Conservation (phyloP, 225 moss, liverwort and hornwort species). For the Lunularia cruciata region DNA sequence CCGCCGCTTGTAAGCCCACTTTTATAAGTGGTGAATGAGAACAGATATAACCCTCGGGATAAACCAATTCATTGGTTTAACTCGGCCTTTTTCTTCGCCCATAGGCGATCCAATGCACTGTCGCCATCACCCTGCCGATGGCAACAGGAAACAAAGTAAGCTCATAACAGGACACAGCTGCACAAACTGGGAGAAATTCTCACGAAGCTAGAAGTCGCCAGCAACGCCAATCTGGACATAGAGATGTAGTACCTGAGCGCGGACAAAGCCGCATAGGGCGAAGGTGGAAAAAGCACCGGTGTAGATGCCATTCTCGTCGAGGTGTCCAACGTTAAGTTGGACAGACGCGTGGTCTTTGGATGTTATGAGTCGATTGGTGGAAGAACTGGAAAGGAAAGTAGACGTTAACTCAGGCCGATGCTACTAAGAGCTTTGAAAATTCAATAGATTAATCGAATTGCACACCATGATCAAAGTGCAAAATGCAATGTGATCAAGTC, state of each 20-base stretch:
- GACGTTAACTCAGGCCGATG: too few relatives aligned
- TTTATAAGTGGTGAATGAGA: too few relatives aligned
- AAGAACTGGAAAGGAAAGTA: constrained; percentile 28
- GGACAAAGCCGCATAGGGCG: constrained; percentile 36
- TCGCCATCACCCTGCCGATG: constrained; percentile 40
- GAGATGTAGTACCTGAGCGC: constrained; percentile 47
- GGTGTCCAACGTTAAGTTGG: constrained; percentile 42
- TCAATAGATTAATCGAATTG: too few relatives aligned
- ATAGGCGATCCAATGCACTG: constrained; percentile 42
- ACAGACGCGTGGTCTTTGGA: constrained; percentile 47
- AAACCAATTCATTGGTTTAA: constrained; percentile 29
- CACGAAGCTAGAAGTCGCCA: too few relatives aligned
- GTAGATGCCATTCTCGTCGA: constrained; percentile 46
- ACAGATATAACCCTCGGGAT: not conserved
- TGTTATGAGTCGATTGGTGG: constrained; percentile 41
- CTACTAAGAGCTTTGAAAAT: too few relatives aligned
- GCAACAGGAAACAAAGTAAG: not conserved
- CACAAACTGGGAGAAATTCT: not conserved
- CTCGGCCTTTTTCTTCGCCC: constrained; percentile 45
- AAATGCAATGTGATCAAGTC: too few relatives aligned
- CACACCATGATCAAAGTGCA: too few relatives aligned
- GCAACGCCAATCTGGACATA: not conserved
- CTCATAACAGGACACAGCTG: not conserved
- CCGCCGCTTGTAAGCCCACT: too few relatives aligned
- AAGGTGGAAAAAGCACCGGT: constrained; percentile 36